Evolutionary conservation across 169 alveolate species (phyloP).

Genomic region (Cryptosporidium sp.): DNA sequence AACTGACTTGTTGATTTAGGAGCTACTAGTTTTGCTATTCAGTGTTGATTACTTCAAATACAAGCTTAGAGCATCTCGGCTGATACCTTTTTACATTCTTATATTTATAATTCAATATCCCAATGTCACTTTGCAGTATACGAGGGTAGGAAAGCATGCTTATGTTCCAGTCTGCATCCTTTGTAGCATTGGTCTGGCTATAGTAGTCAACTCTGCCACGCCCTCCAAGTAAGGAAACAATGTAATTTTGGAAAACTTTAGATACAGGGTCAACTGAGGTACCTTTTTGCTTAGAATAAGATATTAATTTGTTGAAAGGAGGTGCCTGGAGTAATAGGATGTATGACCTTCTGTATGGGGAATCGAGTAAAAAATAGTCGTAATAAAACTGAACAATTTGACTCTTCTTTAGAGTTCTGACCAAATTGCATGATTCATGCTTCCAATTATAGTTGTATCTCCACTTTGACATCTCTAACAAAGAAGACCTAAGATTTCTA

Average conservation of each 20-base stretch:
- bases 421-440: conserved; percentile 31
- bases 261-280: neutral
- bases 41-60: neutral
- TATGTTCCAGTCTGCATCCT: neutral
- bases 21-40: neutral
- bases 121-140: conserved; percentile 19
- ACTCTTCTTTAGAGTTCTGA: neutral
- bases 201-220: neutral
- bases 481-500: conserved; percentile 14
- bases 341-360: conserved; percentile 56
- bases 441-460: conserved; percentile 66
- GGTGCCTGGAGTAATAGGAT: conserved; percentile 66
- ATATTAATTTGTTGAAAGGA: conserved; percentile 46
- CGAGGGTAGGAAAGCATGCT: conserved; percentile 30
- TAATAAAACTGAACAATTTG: conserved; percentile 18
- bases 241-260: neutral
- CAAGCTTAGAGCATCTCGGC: conserved; percentile 61
- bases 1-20: neutral
- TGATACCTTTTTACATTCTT: neutral
- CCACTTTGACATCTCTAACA: conserved; percentile 57
- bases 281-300: neutral
- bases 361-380: conserved; percentile 15
- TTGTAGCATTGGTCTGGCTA: neutral
- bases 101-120: conserved; percentile 5
- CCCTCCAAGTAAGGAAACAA: neutral